Base-by-base conservation (phyloP, 176 grass and related monocot genomes). In the Lolium perenne region DNA sequence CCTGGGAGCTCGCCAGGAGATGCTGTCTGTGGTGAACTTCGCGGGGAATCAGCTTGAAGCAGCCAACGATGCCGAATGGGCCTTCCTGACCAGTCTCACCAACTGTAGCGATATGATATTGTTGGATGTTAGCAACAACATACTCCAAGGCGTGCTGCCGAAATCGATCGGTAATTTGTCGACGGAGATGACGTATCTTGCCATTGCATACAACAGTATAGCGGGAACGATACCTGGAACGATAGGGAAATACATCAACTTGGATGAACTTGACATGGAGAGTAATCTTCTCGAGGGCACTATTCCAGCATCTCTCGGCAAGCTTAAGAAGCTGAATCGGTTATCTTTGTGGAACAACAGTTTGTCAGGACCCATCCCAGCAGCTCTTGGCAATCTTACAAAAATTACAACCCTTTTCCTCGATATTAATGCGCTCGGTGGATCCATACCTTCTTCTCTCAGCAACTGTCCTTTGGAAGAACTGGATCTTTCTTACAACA, bases 401-500 rank as follows among this genome's bases (percentile, higher is more conserved):
- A 16, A 82, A 46, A 71, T 87, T 35, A 76, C 21, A 16, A 57
- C 0, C 0, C 59, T 82, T 56, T 0, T 12, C 6, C 48, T 87
- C 0, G 17, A 5, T 22, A 58, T 4, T 0, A 87, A 87, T 35
- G 35, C 13, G 1, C 73, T 82, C 0, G 56, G 11, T 68, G 86
- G 86, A 67, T 3, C 48, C 14, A 87, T 87, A 57, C 79, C 79
- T 47, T n/a, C 86, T 47, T 45, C 58, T 35, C 86, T 88, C 25
- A 10, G 38, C 11, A 69, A 58, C 8, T 88, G 80, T 51, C 62
- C 40, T 73, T 29, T 90, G 69, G 17, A 70, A 23, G 1, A 1
- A 7, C 38, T 91, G 40, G 50, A 91, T 89, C 78, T 94, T 74
- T 89, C 89, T 46, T 20, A 85, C 51, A 94, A 92, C 75, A 88